Conservation (phyloP, 2,329 filamentous ascomycete genomes). For the Diplodia scrobiculata region DNA sequence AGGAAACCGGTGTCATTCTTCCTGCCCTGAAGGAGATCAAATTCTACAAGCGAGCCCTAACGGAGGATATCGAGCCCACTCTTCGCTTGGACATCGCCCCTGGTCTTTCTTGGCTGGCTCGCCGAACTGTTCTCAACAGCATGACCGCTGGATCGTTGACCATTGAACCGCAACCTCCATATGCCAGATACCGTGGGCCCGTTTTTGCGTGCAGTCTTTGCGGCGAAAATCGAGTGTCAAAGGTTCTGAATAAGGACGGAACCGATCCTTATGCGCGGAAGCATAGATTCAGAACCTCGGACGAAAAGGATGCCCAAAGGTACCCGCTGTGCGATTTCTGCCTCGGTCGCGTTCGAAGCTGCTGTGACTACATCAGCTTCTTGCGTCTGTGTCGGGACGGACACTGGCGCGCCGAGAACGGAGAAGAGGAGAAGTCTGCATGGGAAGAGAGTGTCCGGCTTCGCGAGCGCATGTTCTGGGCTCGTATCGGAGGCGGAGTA, state of each 20-base stretch:
- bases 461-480: conserved; percentile 97
- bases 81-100: conserved; percentile 86
- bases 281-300: conserved; percentile 85
- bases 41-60: conserved; percentile 87
- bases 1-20: conserved; percentile 42
- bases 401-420: conserved; percentile 80
- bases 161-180: conserved; percentile 71
- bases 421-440: conserved; percentile 79
- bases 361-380: conserved; percentile 91
- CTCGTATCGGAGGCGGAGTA: conserved; percentile 86
- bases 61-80: conserved; percentile 93
- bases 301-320: conserved; percentile 80
- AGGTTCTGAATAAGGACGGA: conserved; percentile 19
- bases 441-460: conserved; percentile 94
- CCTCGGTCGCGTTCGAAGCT: conserved; percentile 76
- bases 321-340: conserved; percentile 92
- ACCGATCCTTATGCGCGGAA: conserved; percentile 68
- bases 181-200: conserved; percentile 57
- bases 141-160: conserved; percentile 84
- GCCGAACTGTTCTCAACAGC: conserved; percentile 77
- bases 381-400: conserved; percentile 89
- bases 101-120: conserved; percentile 88
- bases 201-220: conserved; percentile 80
- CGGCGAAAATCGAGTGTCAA: conserved; percentile 68
- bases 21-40: conserved; percentile 81